These are phyloP conservation scores for Cryptococcus sp. DNA, from an alignment of 1,284 basidiomycete genomes.

Conservation along the genomic window DNA sequence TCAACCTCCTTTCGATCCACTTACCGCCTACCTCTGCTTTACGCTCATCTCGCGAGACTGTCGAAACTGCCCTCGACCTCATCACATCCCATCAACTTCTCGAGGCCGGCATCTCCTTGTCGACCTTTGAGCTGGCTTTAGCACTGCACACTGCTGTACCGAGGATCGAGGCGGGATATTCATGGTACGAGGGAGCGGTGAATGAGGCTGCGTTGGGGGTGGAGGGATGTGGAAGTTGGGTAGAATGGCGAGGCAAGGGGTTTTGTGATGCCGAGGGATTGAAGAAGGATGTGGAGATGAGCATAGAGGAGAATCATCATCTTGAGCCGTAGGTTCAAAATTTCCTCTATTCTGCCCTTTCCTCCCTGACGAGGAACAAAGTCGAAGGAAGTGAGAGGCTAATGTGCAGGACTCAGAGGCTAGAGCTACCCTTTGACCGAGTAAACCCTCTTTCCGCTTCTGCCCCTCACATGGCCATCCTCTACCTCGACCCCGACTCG, in stretches of 20 bases:
- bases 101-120: slow-evolving; percentile 33
- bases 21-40: slow-evolving; percentile 12
- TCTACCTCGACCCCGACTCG: slow-evolving; percentile 60
- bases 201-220: slow-evolving; percentile 55
- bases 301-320: slow-evolving; percentile 46
- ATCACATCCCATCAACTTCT: slow-evolving; percentile 26
- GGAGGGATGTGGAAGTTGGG: slow-evolving; percentile 66
- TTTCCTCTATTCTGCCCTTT: background rate
- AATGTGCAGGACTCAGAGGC: background rate
- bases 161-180: slow-evolving; percentile 40
- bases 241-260: slow-evolving; percentile 75
- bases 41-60: slow-evolving; percentile 19
- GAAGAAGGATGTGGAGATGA: slow-evolving; percentile 53
- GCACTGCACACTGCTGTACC: slow-evolving; percentile 39
- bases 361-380: background rate
- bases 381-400: too few species aligned
- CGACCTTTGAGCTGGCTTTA: slow-evolving; percentile 49
- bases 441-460: slow-evolving; percentile 53
- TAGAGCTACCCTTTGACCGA: slow-evolving; percentile 64
- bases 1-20: slow-evolving; percentile 58
- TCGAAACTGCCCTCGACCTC: slow-evolving; percentile 23
- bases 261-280: slow-evolving; percentile 67
- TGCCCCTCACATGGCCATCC: slow-evolving; percentile 51
- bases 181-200: slow-evolving; percentile 44
- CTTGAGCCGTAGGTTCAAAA: slow-evolving; percentile 21